Evolutionary conservation across 305 asterid species (phyloP).

Genomic region (Rubia peregrina): DNA sequence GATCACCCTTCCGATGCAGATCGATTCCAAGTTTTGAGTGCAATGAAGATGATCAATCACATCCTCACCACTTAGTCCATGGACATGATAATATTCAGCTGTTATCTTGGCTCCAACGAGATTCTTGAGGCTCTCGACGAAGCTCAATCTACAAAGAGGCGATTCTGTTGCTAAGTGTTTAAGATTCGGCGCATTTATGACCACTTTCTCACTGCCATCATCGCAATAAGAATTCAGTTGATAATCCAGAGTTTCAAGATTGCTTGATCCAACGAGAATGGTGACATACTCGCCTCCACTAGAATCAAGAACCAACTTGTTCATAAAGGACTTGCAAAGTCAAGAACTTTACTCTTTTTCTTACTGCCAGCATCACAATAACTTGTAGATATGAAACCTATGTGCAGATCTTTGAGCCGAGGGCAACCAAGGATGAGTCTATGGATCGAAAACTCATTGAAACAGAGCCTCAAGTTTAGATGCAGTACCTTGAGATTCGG

Average conservation of each 20-base stretch:
- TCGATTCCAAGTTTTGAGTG: background rate
- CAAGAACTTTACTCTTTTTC: background rate
- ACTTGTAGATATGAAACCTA: background rate
- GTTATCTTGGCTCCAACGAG: conserved; percentile 6
- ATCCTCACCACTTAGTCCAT: background rate
- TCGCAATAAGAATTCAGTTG: background rate
- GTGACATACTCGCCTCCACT: background rate
- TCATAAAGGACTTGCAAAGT: background rate
- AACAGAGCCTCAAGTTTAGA: background rate
- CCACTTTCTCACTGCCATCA: background rate
- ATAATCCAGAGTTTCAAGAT: conserved; percentile 10
- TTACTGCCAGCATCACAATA: background rate
- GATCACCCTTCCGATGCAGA: background rate
- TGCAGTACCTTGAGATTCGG: conserved; percentile 7
- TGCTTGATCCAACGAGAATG: background rate
- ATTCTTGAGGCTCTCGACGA: background rate
- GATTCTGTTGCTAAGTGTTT: background rate
- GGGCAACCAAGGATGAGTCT: conserved; percentile 14
- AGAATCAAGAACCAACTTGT: background rate
- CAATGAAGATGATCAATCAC: background rate
- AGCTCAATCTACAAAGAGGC: background rate
- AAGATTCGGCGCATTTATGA: conserved; percentile 8
- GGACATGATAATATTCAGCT: background rate
- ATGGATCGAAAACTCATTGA: background rate
- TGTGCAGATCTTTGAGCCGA: background rate